These are phyloP conservation scores for Paradendryphiella salina DNA, from an alignment of 2,329 filamentous ascomycete species.

Conservation along the genomic window DNA sequence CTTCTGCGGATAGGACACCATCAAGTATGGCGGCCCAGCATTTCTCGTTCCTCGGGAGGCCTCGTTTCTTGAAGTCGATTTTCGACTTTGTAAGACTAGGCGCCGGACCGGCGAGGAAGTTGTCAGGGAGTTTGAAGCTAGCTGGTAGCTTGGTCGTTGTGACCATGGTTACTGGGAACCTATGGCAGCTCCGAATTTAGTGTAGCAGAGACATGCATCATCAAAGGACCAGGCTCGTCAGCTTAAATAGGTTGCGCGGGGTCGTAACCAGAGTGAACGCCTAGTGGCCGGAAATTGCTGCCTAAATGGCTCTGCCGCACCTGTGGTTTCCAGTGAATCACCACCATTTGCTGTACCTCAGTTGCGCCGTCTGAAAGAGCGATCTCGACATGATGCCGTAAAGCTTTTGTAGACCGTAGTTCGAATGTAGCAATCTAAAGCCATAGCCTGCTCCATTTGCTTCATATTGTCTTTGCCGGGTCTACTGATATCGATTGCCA, in stretches of 20 bases:
- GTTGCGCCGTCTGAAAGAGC: background rate
- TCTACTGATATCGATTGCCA: background rate
- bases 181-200: background rate
- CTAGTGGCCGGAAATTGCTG: conserved; percentile 2
- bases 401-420: background rate
- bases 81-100: conserved; percentile 52
- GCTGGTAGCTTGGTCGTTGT: background rate
- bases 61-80: conserved; percentile 57
- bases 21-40: conserved; percentile 66
- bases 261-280: background rate
- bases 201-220: background rate
- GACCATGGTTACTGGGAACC: conserved; percentile 1
- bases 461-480: background rate
- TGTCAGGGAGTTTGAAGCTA: conserved; percentile 47
- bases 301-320: background rate
- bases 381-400: background rate
- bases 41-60: conserved; percentile 58
- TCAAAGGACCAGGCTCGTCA: background rate
- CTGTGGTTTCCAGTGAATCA: background rate
- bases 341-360: background rate
- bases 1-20: conserved; percentile 62
- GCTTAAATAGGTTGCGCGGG: background rate
- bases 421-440: background rate
- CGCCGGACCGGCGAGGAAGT: conserved; percentile 55
- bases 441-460: background rate